Percentiles rank a stretch among this genome's conserved stretches.
These are phyloP conservation scores for Cavenderia fasciculata DNA, from an alignment of 78 protist species.

Conservation along the genomic window DNA sequence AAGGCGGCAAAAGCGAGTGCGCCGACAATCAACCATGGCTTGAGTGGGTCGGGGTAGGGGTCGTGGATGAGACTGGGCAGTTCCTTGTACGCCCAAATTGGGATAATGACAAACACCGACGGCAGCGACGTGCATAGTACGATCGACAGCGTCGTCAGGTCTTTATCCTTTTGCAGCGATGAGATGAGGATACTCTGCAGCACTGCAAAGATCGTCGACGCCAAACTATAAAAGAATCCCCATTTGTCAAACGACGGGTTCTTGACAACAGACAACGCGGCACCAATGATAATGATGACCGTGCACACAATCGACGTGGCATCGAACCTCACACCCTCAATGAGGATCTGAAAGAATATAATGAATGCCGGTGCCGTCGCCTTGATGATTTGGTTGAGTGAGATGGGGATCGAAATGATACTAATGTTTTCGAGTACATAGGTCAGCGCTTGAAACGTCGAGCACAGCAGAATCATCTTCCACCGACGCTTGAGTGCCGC, in stretches of 20 bases:
- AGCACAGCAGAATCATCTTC: background rate
- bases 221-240: background rate
- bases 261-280: background rate
- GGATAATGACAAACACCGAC: conserved; percentile 13
- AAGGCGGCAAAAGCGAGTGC: conserved; percentile 38
- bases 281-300: conserved; percentile 20
- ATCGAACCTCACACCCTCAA: background rate
- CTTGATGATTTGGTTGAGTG: conserved; percentile 61
- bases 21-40: conserved; percentile 1
- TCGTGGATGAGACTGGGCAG: background rate
- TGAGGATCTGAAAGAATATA: background rate
- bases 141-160: conserved; percentile 29
- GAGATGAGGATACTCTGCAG: conserved; percentile 44
- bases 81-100: conserved; percentile 6
- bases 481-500: conserved; percentile 10
- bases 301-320: background rate
- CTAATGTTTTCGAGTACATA: conserved; percentile 55
- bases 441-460: conserved; percentile 26
- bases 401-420: conserved; percentile 20
- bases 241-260: background rate
- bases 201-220: conserved; percentile 14
- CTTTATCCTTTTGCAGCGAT: conserved; percentile 2
- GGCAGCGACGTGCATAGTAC: conserved; percentile 29
- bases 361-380: conserved; percentile 58
- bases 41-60: background rate